These are phyloP conservation scores for Adenanthera pavonina DNA, from an alignment of 306 rosid species.

Conservation along the genomic window DNA sequence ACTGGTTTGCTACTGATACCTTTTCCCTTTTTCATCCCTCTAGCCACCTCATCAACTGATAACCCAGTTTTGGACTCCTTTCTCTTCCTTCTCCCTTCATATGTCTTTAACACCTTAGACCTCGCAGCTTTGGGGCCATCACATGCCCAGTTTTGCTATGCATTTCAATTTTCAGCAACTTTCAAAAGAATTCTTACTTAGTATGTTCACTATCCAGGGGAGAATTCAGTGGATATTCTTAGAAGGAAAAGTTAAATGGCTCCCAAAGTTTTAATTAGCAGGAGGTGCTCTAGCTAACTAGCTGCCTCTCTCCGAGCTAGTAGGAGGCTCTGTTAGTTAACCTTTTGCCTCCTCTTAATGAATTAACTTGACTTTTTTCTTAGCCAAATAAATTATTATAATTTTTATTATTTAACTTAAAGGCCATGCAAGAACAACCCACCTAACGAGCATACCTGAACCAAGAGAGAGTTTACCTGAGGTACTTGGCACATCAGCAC, in stretches of 20 bases:
- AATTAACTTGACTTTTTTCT: background rate
- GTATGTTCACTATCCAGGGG: background rate
- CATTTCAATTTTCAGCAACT: constrained; percentile 25
- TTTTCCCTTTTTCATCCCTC: background rate
- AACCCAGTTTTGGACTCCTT: background rate
- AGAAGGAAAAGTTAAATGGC: background rate
- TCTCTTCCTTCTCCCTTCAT: background rate
- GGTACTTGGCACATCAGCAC: background rate
- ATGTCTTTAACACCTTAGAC: background rate
- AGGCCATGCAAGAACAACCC: background rate
- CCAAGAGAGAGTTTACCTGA: background rate
- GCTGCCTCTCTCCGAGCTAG: background rate
- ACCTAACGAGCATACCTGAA: background rate
- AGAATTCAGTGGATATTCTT: background rate
- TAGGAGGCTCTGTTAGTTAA: background rate
- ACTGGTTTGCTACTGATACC: too few species aligned
- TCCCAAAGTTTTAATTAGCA: background rate
- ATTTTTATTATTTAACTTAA: background rate
- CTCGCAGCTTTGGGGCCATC: background rate
- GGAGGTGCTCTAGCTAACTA: background rate
- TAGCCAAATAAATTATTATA: background rate
- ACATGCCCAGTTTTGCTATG: constrained; percentile 4
- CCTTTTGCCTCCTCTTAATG: background rate
- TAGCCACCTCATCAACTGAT: background rate
- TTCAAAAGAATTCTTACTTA: background rate